Evolutionary conservation across 306 rosid species (phyloP), one percentile per base, ranked within the genome.

Genomic region (Cercis canadensis): DNA sequence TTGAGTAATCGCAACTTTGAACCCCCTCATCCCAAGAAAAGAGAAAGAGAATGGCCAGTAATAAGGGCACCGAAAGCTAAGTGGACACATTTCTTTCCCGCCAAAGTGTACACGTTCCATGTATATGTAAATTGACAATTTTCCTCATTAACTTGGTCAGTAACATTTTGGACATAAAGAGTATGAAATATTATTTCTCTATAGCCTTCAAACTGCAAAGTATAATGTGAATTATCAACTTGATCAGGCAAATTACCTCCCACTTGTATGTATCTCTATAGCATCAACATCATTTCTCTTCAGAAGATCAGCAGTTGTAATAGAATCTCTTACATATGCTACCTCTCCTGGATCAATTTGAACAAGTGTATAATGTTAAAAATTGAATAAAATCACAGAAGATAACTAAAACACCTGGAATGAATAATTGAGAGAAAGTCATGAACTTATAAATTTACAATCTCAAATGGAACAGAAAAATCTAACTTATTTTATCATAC

Each of bases 181-280:
- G 32, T 59, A 53, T 41, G 59, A 60, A 61, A 14, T 51, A 34
- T 52, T 33, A 67, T 73, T 58, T 31, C 65, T 31, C 65, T 57
- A 33, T 7, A 4, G 15, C 29, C 29, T 24, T 24, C 29, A 24
- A 24, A 24, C 29, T 3, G 29, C 29, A 24, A 24, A 24, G 29
- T 24, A 24, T 24, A 24, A 24, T 24, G 29, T 24, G 29, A 24
- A 24, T 53, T 6, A 40, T 40, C 50, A 62, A 46, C 24, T 76
- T 65, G 17, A 74, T 57, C 24, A 60, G 15, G 15, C 46, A 62
- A 39, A 57, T 54, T 82, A 92, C 96, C 98, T 92, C 65, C 89
- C 97, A 76, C 84, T 90, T 67, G 98, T 90, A 72, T 90, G 98
- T 70, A 90, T 87, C 89, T 92, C 98, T 53, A 92, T 34, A 78